These are phyloP conservation scores for Phaeotremella fagi DNA, from an alignment of 768 basidiomycete species.

Conservation along the genomic window DNA sequence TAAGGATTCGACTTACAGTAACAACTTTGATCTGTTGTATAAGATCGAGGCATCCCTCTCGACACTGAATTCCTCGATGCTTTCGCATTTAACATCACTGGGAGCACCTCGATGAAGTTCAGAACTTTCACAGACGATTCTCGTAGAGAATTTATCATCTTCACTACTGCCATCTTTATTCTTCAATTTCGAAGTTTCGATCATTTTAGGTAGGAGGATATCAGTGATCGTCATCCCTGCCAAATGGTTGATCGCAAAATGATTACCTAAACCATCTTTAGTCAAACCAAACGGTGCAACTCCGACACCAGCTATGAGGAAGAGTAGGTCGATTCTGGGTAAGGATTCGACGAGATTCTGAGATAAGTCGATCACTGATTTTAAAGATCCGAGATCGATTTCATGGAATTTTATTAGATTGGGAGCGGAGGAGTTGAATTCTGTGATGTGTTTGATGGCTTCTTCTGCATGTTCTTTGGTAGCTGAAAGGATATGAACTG, in stretches of 20 bases:
- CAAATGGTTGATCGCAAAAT: conserved; percentile 46
- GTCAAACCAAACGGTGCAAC: conserved; percentile 42
- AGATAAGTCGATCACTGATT: conserved; percentile 18
- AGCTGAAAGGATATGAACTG: conserved; percentile 41
- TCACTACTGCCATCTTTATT: conserved; percentile 6
- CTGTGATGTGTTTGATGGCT: conserved; percentile 28
- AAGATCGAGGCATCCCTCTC: conserved; percentile 32
- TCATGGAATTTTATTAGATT: conserved; percentile 26
- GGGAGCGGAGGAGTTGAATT: conserved; percentile 10
- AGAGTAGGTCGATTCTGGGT: conserved; percentile 34
- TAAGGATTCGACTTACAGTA: conserved; percentile 28
- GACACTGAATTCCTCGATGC: conserved; percentile 35
- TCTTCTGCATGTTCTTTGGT: conserved; percentile 40
- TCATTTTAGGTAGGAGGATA: conserved; percentile 33
- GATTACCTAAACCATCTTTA: conserved; percentile 41
- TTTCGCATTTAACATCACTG: conserved; percentile 39
- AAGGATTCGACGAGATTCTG: conserved; percentile 24
- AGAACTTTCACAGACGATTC: conserved; percentile 40
- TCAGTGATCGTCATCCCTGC: conserved; percentile 34
- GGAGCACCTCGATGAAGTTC: conserved; percentile 39
- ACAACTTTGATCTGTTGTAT: conserved; percentile 42
- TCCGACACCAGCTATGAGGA: conserved; percentile 45
- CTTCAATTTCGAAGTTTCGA: conserved; percentile 30
- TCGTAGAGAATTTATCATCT: conserved; percentile 21
- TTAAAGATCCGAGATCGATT: conserved; percentile 39